Evolutionary conservation across 2,329 filamentous ascomycete species (phyloP), one percentile per base, ranked within the genome.

Genomic region (Stachybotrys chartarum): DNA sequence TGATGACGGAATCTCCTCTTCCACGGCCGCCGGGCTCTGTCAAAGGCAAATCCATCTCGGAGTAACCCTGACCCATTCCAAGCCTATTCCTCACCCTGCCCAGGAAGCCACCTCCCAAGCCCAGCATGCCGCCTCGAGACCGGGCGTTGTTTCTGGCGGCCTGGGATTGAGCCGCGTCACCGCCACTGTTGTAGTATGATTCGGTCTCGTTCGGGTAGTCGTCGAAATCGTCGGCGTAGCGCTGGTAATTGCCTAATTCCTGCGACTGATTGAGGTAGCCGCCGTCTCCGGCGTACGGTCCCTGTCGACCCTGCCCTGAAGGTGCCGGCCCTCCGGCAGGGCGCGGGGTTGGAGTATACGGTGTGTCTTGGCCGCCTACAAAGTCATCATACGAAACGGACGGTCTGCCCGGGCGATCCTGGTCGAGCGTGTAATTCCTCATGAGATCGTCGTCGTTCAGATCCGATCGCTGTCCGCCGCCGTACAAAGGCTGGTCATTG

Each of bases 341-440:
- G 61, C 74, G 75, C 54, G 72, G 71, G 50, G 77, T 70, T 24
- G 77, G 69, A 42, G 63, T 56, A 52, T 80, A 77, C 54, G 78
- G 72, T n/a, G 45, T 47, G 57, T 78, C 74, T 58, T 77, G 78
- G 60, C 77, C 76, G 60, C 93, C 93, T 59, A 97, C 87, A 70
- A 97, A 97, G 65, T 94, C 88, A 78, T 97, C 93, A 73, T 97
- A 97, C 56, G 91, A 96, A 53, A 93, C 85, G 30, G 92, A 97
- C 53, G 91, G 90, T 62, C 93, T 88, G 56, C 84, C 63, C 58
- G 82, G 81, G 50, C 80, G 75, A 63, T 81, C 76, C 61, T 89
- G 83, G 65, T 89, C 80, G 67, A 87, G 84, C 66, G 88, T 82
- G 74, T 90, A 92, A 61, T 84, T 84, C 68, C 85, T 82, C 67